phyloP scores from a whole-genome alignment of 1,139 yeast species.

The Debaryomyces subglobosus region DNA sequence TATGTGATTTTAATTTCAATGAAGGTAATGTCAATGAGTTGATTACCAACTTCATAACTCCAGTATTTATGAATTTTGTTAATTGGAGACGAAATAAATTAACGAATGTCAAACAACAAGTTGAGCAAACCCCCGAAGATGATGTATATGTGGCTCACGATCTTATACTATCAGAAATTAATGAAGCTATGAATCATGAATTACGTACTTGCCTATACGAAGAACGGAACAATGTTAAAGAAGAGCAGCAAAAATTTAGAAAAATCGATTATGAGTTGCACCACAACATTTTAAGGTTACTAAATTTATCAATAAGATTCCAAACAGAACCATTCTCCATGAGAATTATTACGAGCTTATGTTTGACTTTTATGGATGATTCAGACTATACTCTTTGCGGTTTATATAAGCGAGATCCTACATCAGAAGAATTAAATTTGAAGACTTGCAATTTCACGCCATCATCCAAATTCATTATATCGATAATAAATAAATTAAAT shows the following conservation, averaged over 20 bases:
- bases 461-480: background rate
- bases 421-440: background rate
- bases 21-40: background rate
- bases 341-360: conserved; percentile 2
- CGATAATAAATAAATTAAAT: background rate
- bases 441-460: conserved; percentile 1
- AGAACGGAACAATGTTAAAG: background rate
- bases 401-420: background rate
- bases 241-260: background rate
- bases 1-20: conserved; percentile 11
- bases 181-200: background rate
- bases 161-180: conserved; percentile 3
- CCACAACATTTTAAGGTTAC: conserved; percentile 13
- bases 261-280: conserved; percentile 15
- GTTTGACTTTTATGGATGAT: conserved; percentile 6
- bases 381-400: background rate
- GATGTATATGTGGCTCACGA: background rate
- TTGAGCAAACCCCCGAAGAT: background rate
- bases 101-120: background rate
- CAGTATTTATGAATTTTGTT: conserved; percentile 4
- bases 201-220: background rate
- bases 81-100: conserved; percentile 3
- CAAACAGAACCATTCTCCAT: background rate
- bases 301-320: conserved; percentile 11
- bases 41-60: background rate